A percentile compares a stretch with the other conserved stretches of the same genome.
phyloP scores from a whole-genome alignment of 352 stramenopile species.

The Globisporangium cylindrosporum region DNA sequence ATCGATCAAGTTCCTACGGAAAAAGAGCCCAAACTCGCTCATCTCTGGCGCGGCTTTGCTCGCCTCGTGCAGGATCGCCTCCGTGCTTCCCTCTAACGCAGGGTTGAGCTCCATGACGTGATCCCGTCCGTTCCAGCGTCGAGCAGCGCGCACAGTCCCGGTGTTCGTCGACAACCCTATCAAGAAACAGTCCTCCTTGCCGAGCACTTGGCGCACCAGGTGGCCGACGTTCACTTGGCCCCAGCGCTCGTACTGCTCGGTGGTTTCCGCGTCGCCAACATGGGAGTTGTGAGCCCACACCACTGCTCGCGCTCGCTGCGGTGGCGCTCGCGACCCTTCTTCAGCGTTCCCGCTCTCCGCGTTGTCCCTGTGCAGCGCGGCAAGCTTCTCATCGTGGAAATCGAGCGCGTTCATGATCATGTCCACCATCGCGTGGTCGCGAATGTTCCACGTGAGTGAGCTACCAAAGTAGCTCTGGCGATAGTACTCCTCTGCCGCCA shows the following conservation, averaged over 20 bases:
- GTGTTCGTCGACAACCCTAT: conserved; percentile 27
- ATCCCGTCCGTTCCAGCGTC: conserved; percentile 29
- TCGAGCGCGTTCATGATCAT: conserved; percentile 28
- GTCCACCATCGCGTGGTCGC: conserved; percentile 30
- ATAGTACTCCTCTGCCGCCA: conserved; percentile 35
- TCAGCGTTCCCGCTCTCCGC: background rate
- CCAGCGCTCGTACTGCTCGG: conserved; percentile 20
- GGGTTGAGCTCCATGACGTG: conserved; percentile 25
- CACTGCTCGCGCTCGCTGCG: conserved; percentile 16
- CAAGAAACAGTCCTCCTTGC: conserved; percentile 22
- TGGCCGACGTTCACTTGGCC: conserved; percentile 33
- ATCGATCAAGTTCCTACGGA: conserved; percentile 12
- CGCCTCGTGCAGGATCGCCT: conserved; percentile 23
- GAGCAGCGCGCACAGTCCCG: conserved; percentile 26
- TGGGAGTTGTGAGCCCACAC: conserved; percentile 43
- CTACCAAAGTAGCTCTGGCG: conserved; percentile 27
- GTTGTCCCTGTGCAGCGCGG: conserved; percentile 8
- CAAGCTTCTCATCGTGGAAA: conserved; percentile 33
- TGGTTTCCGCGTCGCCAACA: conserved; percentile 26
- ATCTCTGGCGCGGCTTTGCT: conserved; percentile 1
- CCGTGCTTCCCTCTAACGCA: conserved; percentile 18
- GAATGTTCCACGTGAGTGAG: conserved; percentile 31
- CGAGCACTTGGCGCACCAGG: conserved; percentile 25
- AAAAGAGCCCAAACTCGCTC: conserved; percentile 25
- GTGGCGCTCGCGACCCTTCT: conserved; percentile 1